phyloP scores from a whole-genome alignment of 2,329 filamentous ascomycete genomes.

The Neofusicoccum ribis region DNA sequence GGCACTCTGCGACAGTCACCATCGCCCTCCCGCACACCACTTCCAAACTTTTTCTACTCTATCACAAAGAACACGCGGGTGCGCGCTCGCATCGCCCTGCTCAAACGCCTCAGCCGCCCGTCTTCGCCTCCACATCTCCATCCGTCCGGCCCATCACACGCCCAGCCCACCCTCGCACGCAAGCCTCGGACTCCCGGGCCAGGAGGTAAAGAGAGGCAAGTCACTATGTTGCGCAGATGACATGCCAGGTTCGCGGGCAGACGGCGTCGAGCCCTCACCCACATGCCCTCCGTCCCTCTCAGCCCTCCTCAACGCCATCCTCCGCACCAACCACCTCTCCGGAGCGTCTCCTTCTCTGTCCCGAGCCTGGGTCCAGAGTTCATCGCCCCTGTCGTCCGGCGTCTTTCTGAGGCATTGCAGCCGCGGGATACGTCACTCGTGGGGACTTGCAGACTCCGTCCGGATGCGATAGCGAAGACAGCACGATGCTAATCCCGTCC shows the following conservation, averaged over 20 bases:
- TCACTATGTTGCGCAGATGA: constrained; percentile 1
- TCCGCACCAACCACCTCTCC: not conserved
- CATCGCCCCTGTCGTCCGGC: not conserved
- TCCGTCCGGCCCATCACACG: not conserved
- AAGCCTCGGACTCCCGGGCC: not conserved
- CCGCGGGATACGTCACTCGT: not conserved
- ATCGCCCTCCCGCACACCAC: constrained; percentile 7
- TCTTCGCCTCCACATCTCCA: not conserved
- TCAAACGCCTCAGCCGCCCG: not conserved
- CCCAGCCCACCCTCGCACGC: not conserved
- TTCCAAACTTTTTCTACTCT: constrained; percentile 5
- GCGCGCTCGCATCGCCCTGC: not conserved
- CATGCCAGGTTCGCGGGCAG: not conserved
- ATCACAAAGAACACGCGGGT: not conserved
- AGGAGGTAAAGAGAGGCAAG: constrained; percentile 1
- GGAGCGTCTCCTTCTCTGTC: not conserved
- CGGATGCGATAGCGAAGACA: not conserved
- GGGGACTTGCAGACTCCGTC: not conserved
- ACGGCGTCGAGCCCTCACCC: not conserved
- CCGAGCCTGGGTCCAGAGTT: not conserved
- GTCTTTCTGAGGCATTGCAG: not conserved
- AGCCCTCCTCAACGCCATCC: not conserved
- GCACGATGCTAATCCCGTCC: not conserved
- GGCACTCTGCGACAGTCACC: constrained; percentile 9
- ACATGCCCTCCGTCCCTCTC: not conserved